A percentile compares a stretch with the other conserved stretches of the same genome.
phyloP scores from a whole-genome alignment of 495 filamentous ascomycete species.

The Annulohypoxylon stygium region DNA sequence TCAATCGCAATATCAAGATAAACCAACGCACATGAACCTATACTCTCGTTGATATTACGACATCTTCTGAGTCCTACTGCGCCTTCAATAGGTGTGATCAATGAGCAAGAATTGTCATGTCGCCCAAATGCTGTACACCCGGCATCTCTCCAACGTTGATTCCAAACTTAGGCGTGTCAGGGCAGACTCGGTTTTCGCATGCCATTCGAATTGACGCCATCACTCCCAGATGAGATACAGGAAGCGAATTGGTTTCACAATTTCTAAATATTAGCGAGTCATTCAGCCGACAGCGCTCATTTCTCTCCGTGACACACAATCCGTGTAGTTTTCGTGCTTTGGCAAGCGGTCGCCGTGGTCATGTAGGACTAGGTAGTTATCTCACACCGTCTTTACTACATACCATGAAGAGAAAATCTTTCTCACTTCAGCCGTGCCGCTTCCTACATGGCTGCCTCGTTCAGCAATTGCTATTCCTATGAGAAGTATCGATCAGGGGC shows the following conservation, averaged over 20 bases:
- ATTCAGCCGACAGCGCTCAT: background rate
- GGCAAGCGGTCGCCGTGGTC: background rate
- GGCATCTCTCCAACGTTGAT: background rate
- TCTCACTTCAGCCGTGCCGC: background rate
- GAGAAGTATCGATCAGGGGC: conserved; percentile 1
- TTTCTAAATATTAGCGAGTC: background rate
- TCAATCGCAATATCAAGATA: background rate
- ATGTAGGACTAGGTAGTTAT: background rate
- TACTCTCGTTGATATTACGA: background rate
- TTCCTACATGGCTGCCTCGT: conserved; percentile 3
- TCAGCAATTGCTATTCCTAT: no score
- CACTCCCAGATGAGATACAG: background rate
- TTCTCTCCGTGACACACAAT: background rate
- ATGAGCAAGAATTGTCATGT: background rate
- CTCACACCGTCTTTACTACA: background rate
- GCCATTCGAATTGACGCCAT: background rate
- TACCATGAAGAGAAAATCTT: background rate
- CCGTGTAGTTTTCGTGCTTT: background rate
- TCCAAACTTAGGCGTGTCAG: background rate
- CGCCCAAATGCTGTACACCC: background rate
- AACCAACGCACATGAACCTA: background rate
- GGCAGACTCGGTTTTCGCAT: background rate
- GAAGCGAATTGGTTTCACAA: background rate
- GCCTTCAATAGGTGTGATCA: background rate
- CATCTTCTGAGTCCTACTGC: background rate